phyloP scores from a whole-genome alignment of 148 eudicot species.

The Camellia sinensis region DNA sequence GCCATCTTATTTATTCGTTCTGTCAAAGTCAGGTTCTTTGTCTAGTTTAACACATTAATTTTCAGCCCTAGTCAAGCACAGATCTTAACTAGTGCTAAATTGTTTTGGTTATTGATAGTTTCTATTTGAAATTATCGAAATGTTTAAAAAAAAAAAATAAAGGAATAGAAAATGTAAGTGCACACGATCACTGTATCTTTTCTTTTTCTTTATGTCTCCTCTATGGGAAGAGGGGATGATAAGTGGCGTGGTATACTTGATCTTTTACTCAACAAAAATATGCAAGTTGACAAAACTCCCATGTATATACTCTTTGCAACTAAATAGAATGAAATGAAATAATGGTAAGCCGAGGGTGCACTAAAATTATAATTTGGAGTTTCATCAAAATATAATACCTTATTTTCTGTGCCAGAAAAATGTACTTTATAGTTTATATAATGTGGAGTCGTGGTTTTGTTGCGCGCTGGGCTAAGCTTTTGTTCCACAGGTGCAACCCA shows the following conservation, averaged over 20 bases:
- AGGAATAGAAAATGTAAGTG: not conserved
- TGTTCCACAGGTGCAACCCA: conserved; percentile 32
- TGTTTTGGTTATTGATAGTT: not conserved
- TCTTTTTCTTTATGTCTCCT: not conserved
- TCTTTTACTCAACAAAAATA: not conserved
- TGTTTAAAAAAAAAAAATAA: not conserved
- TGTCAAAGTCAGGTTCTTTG: not conserved
- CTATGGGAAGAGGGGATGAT: not conserved
- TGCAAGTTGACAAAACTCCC: not conserved
- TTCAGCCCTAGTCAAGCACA: not conserved
- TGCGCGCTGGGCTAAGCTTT: not conserved
- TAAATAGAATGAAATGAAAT: not conserved
- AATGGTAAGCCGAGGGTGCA: not conserved
- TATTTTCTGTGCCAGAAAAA: not conserved
- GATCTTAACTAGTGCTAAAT: not conserved
- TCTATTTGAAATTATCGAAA: not conserved
- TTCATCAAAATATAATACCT: not conserved
- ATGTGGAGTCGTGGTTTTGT: conserved; percentile 1
- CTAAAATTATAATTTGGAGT: not conserved
- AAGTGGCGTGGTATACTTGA: not conserved
- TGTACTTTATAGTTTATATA: not conserved
- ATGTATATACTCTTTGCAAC: not conserved
- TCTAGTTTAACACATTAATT: not conserved
- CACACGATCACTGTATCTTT: not conserved
- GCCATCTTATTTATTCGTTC: not conserved